Conservation (phyloP, 2,329 filamentous ascomycete species). For the Colletotrichum tropicicola region DNA sequence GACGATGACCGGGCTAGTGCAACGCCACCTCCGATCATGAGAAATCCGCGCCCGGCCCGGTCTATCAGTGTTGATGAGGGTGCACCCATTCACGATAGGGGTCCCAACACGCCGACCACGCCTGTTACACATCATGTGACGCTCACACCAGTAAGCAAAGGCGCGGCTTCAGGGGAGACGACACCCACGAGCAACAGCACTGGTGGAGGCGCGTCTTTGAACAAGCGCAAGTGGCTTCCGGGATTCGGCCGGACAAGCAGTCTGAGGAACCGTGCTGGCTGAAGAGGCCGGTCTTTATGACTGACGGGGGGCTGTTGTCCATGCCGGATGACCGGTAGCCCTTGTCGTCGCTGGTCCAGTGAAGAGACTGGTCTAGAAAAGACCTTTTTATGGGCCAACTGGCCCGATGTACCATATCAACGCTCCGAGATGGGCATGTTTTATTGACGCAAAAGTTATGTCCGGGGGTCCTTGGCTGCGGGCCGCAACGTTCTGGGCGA, state of each 20-base stretch:
- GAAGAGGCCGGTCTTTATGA: slow-evolving; percentile 1
- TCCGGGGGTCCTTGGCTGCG: no score
- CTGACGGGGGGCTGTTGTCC: not conserved
- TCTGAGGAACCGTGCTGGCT: slow-evolving; percentile 37
- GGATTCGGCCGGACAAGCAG: slow-evolving; percentile 42
- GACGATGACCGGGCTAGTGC: slow-evolving; percentile 58
- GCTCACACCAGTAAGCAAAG: slow-evolving; percentile 5
- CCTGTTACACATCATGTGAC: not conserved
- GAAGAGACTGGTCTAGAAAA: not conserved
- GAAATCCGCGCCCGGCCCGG: slow-evolving; percentile 42
- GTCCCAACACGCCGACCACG: not conserved
- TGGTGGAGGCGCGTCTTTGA: slow-evolving; percentile 2
- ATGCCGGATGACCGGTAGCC: no score
- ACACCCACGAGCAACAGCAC: slow-evolving; percentile 17
- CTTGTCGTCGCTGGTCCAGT: not conserved
- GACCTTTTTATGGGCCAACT: not conserved
- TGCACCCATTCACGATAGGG: slow-evolving; percentile 4
- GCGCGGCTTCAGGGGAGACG: not conserved
- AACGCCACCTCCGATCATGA: slow-evolving; percentile 65
- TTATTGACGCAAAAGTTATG: not conserved
- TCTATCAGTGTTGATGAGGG: slow-evolving; percentile 30
- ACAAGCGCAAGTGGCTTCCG: slow-evolving; percentile 41
- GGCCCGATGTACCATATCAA: not conserved
- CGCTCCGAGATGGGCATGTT: not conserved
- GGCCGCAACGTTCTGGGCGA: no score